These are phyloP conservation scores for Bjerkandera adusta DNA, from an alignment of 1,284 basidiomycete genomes.

Conservation along the genomic window DNA sequence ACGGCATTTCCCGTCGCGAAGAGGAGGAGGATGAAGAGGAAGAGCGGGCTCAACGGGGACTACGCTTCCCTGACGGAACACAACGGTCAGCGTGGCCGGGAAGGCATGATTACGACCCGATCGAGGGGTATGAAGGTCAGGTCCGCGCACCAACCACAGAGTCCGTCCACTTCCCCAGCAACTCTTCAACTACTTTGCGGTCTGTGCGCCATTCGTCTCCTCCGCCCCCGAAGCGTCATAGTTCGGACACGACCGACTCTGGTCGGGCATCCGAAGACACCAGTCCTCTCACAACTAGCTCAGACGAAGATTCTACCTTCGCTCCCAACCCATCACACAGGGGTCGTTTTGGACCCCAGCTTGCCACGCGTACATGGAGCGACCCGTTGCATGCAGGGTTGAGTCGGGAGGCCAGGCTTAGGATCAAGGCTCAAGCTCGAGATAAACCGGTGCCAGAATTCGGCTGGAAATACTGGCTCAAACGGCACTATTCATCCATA, in stretches of 20 bases:
- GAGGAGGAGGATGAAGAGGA: conserved; percentile 13
- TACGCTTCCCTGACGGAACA: not conserved
- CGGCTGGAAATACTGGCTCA: conserved; percentile 27
- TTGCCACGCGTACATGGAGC: conserved; percentile 24
- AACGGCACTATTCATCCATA: conserved; percentile 22
- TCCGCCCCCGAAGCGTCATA: not conserved
- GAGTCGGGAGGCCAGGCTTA: conserved; percentile 27
- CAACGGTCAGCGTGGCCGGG: too few relatives aligned
- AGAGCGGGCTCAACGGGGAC: conserved; percentile 2
- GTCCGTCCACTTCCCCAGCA: not conserved
- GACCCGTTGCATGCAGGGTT: conserved; percentile 27
- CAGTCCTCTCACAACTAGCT: conserved; percentile 13
- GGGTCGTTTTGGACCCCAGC: conserved; percentile 20
- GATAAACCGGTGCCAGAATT: conserved; percentile 27
- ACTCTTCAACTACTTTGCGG: too few relatives aligned
- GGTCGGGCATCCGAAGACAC: conserved; percentile 12
- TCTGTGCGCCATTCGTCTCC: too few relatives aligned
- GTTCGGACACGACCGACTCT: conserved; percentile 2
- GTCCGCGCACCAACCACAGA: not conserved
- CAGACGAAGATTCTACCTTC: conserved; percentile 13
- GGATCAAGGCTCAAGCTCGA: conserved; percentile 28
- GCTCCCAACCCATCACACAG: not conserved
- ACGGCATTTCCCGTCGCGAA: conserved; percentile 11
- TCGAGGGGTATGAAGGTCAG: too few relatives aligned
- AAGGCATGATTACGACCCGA: too few relatives aligned